Conservation (phyloP, 345 rosid species). For the Salix dunnii region DNA sequence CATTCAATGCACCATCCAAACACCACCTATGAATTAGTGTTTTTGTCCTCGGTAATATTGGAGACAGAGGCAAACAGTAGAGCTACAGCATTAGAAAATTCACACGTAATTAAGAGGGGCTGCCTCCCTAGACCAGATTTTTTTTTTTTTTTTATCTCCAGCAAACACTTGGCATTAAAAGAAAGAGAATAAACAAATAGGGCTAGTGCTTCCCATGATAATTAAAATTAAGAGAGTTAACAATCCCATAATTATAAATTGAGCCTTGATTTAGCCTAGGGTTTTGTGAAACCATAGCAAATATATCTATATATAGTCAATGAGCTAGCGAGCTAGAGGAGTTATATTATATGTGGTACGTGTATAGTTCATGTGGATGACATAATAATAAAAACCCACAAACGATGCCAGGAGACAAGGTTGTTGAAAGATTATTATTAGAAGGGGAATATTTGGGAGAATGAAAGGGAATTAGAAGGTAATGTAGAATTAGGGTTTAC, state of each 20-base stretch:
- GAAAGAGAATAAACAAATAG: neutral
- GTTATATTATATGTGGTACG: neutral
- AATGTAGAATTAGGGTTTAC: slow-evolving; percentile 41
- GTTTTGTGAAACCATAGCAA: slow-evolving; percentile 24
- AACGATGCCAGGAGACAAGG: slow-evolving; percentile 23
- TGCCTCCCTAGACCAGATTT: neutral
- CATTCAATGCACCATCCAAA: slow-evolving; percentile 23
- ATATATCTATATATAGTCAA: slow-evolving; percentile 4
- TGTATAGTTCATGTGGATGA: slow-evolving; percentile 4
- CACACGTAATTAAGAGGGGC: neutral
- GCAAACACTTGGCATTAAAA: slow-evolving; percentile 6
- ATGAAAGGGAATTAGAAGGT: slow-evolving; percentile 60
- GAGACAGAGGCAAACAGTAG: slow-evolving; percentile 7
- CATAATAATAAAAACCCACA: slow-evolving; percentile 29
- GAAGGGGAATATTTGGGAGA: slow-evolving; percentile 68
- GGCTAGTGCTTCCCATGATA: slow-evolving; percentile 13
- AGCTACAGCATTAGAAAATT: slow-evolving; percentile 6
- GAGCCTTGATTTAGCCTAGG: slow-evolving; percentile 38
- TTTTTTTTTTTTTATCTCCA: slow-evolving; percentile 1
- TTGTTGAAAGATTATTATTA: slow-evolving; percentile 23
- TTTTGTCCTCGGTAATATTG: neutral
- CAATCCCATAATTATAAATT: slow-evolving; percentile 15
- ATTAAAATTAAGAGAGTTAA: neutral
- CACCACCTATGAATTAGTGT: slow-evolving; percentile 25
- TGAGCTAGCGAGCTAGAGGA: neutral